phyloP scores from a whole-genome alignment of 78 protist species.

The Salpingoeca rosetta region DNA sequence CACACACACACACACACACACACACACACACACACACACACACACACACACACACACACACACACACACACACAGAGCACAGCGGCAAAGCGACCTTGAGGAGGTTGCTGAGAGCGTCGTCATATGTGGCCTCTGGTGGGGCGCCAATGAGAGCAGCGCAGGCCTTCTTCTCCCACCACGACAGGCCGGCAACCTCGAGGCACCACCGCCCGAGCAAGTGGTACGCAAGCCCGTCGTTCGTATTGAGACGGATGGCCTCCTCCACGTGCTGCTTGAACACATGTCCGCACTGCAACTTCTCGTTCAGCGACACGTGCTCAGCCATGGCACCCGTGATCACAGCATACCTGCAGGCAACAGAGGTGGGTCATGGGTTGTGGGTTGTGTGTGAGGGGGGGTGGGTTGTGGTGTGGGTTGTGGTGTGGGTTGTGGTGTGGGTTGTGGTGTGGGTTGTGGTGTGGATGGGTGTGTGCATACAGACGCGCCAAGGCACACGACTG shows the following conservation, averaged over 20 bases:
- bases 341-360: not conserved
- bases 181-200: not conserved
- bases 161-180: not conserved
- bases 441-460: too few species aligned
- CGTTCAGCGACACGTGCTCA: not conserved
- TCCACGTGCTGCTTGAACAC: not conserved
- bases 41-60: too few species aligned
- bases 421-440: too few species aligned
- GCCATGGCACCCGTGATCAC: not conserved
- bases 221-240: not conserved
- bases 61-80: not conserved
- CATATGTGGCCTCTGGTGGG: not conserved
- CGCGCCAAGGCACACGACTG: too few species aligned
- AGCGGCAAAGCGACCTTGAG: not conserved
- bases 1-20: too few species aligned
- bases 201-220: not conserved
- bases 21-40: too few species aligned
- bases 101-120: not conserved
- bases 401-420: too few species aligned
- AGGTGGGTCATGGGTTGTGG: too few species aligned
- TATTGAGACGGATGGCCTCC: not conserved
- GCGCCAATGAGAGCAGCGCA: not conserved
- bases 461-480: too few species aligned
- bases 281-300: not conserved
- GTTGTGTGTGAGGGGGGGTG: too few species aligned